phyloP scores from a whole-genome alignment of 208 protist species.

The Trypanosoma vivax region DNA sequence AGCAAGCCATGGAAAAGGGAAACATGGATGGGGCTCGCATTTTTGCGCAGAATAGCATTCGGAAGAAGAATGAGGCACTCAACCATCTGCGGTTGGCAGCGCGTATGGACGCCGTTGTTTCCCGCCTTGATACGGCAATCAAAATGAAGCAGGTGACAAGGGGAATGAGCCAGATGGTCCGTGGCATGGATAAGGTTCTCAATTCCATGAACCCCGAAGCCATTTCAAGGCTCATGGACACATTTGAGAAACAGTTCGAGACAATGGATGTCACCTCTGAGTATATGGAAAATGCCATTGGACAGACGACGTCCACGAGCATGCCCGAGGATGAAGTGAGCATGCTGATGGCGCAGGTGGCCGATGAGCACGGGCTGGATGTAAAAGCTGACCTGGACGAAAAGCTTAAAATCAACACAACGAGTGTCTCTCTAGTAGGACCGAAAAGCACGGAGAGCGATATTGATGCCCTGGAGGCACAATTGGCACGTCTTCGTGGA shows the following conservation, averaged over 20 bases:
- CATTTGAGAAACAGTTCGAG: slow-evolving; percentile 97
- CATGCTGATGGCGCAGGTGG: slow-evolving; percentile 90
- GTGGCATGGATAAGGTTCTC: slow-evolving; percentile 93
- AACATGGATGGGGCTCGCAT: slow-evolving; percentile 97
- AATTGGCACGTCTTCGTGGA: slow-evolving; percentile 62
- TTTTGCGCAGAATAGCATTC: slow-evolving; percentile 97
- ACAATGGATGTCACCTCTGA: slow-evolving; percentile 92
- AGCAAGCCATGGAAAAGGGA: slow-evolving; percentile 94
- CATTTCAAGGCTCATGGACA: slow-evolving; percentile 93
- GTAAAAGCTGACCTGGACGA: slow-evolving; percentile 64
- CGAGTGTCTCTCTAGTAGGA: too few species aligned
- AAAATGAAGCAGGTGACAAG: slow-evolving; percentile 92
- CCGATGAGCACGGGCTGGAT: slow-evolving; percentile 92
- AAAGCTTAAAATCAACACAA: slow-evolving; percentile 43
- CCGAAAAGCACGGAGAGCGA: slow-evolving; percentile 8
- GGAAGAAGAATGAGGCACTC: slow-evolving; percentile 95
- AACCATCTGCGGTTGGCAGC: slow-evolving; percentile 95
- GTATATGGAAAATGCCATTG: slow-evolving; percentile 94
- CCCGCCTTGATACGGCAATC: slow-evolving; percentile 92
- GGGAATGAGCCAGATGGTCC: slow-evolving; percentile 93
- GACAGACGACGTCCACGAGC: slow-evolving; percentile 77
- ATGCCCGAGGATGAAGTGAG: slow-evolving; percentile 92
- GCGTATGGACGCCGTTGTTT: slow-evolving; percentile 95
- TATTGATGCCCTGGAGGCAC: slow-evolving; percentile 54
- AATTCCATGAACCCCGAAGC: slow-evolving; percentile 90